Evolutionary conservation across 495 filamentous ascomycete species (phyloP).

Genomic region (Astrocystis sublimbata): DNA sequence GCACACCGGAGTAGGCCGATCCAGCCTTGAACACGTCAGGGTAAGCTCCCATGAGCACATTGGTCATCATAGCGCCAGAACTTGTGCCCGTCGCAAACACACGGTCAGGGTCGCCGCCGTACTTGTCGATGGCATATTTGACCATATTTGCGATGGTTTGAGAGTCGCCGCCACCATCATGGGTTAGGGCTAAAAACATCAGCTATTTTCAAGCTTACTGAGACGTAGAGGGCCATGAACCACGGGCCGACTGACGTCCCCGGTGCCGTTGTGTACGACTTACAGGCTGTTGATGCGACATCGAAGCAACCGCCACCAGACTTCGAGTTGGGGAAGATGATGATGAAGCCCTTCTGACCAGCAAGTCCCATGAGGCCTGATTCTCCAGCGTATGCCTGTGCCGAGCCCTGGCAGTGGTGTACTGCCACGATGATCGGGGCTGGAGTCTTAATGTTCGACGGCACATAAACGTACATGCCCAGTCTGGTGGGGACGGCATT

Average conservation of each 20-base stretch:
- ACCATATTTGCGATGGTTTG: conserved; percentile 63
- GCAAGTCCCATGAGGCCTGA: conserved; percentile 43
- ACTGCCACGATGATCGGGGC: conserved; percentile 59
- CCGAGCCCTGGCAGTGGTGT: conserved; percentile 57
- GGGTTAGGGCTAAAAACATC: conserved; percentile 42
- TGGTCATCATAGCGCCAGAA: conserved; percentile 62
- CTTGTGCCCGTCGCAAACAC: conserved; percentile 54
- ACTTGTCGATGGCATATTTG: conserved; percentile 50
- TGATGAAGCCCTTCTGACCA: conserved; percentile 26
- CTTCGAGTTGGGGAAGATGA: conserved; percentile 41
- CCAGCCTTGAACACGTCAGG: conserved; percentile 55
- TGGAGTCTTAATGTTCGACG: conserved; percentile 49
- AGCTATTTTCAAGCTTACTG: neutral
- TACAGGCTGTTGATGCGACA: conserved; percentile 35
- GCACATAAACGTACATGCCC: conserved; percentile 59
- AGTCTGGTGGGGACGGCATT: conserved; percentile 46
- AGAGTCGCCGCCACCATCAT: conserved; percentile 59
- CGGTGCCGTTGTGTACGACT: conserved; percentile 9
- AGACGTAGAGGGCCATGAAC: too few species aligned
- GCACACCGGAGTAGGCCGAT: conserved; percentile 51
- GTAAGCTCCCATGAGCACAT: conserved; percentile 50
- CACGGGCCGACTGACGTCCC: neutral
- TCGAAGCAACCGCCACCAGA: conserved; percentile 37
- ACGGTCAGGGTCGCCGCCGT: conserved; percentile 49
- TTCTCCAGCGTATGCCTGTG: conserved; percentile 48